A percentile compares a stretch with the other conserved stretches of the same genome.
Conservation (phyloP, 192 early-diverging fungal species). For the Funneliformis geosporum region DNA sequence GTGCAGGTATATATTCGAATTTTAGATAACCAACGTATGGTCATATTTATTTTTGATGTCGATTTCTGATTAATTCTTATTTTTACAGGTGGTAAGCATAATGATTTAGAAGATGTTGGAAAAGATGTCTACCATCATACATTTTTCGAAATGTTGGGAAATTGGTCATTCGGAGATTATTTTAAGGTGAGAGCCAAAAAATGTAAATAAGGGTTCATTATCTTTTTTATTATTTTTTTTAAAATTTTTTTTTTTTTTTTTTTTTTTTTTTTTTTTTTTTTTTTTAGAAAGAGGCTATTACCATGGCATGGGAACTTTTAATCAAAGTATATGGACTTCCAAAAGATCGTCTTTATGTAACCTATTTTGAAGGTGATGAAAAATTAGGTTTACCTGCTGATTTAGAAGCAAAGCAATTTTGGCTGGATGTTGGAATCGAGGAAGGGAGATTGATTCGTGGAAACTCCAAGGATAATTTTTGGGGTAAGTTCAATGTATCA, state of each 20-base stretch:
- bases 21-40: not conserved
- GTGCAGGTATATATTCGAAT: constrained; percentile 75
- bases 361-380: constrained; percentile 94
- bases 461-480: constrained; percentile 95
- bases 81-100: constrained; percentile 89
- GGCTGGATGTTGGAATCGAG: constrained; percentile 86
- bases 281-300: constrained; percentile 79
- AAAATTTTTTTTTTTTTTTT: not conserved
- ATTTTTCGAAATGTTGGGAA: constrained; percentile 99
- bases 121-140: constrained; percentile 99
- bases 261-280: not conserved
- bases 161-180: constrained; percentile 99
- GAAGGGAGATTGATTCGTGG: constrained; percentile 85
- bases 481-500: constrained; percentile 61
- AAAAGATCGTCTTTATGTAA: constrained; percentile 90
- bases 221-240: not conserved
- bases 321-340: constrained; percentile 82
- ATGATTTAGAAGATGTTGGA: constrained; percentile 98
- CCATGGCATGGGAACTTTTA: constrained; percentile 89
- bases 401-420: constrained; percentile 87
- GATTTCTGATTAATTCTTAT: constrained; percentile 1
- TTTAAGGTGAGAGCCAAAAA: constrained; percentile 71
- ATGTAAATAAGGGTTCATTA: not conserved
- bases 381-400: constrained; percentile 80
- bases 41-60: not conserved